Evolutionary conservation across 768 basidiomycete genomes (phyloP), one percentile per base, ranked within the genome.

Genomic region (Chalciporus piperatus): DNA sequence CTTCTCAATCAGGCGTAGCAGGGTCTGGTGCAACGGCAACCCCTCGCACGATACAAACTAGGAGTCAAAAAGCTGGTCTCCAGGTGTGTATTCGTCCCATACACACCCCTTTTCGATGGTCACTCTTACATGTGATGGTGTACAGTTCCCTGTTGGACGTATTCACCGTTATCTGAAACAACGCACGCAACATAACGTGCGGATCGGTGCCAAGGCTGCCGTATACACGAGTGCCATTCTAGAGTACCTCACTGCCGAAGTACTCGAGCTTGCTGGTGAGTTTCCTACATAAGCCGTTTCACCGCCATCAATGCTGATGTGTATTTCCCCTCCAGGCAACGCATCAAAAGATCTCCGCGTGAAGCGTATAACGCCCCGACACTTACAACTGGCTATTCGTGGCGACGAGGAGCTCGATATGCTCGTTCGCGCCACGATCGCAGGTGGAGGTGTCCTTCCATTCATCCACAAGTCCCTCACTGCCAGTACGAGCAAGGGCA

Each of bases 331-430:
- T 17, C 11, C 12, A 95, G 94, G 95, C 20, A 98, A 98, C 69
- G 95, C 95, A 25, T 96, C 94, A 3, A 96, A 97, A 66, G 95
- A 98, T 74, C 80, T 97, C n/a, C 83, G 89, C 45, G 93, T 96
- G 42, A 98, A 97, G 71, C 92, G 95, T 70, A 95, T 98, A 67
- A 96, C 92, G 0, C 95, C 95, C 16, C 87, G 95, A 60, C 95
- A 98, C 73, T 71, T 98, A 57, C 95, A 97, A 69, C 83, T 97
- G 25, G 95, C 95, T 23, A 98, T 98, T 58, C 88, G 94, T 54
- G 95, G 95, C 30, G 95, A 98, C 69, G 94, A 97, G 70, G 95
- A 98, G 65, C 85, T 98, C n/a, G 95, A 98, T 67, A 87, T 84
- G 16, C 84, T 98, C 52, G 93, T 98, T 25, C 83, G 86, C 48